phyloP scores from a whole-genome alignment of 768 basidiomycete species.

The Trametes cubensis region DNA sequence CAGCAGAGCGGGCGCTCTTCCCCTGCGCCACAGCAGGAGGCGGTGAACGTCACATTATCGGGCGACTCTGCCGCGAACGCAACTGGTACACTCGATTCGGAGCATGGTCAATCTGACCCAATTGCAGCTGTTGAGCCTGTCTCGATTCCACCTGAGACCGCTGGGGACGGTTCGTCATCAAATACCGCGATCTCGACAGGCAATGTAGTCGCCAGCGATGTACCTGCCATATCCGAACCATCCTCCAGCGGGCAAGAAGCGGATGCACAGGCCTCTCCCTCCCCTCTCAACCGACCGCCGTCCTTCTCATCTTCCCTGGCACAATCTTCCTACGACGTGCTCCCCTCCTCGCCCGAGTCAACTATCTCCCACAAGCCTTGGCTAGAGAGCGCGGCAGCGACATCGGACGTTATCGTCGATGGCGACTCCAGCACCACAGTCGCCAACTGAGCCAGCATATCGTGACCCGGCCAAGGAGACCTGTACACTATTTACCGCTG shows the following conservation, averaged over 20 bases:
- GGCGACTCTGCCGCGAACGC: slow-evolving; percentile 48
- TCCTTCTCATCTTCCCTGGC: slow-evolving; percentile 35
- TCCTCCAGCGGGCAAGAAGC: not conserved
- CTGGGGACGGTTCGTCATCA: not conserved
- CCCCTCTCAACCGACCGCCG: slow-evolving; percentile 7
- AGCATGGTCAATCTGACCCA: not conserved
- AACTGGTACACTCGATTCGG: slow-evolving; percentile 26
- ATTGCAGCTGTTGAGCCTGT: not conserved
- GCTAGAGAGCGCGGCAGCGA: slow-evolving; percentile 29
- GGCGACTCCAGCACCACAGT: slow-evolving; percentile 8
- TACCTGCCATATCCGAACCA: not conserved
- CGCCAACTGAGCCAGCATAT: not conserved
- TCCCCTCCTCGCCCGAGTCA: slow-evolving; percentile 51
- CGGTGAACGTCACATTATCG: not conserved
- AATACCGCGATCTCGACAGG: not conserved
- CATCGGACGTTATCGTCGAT: not conserved
- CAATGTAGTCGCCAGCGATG: not conserved
- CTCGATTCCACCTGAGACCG: not conserved
- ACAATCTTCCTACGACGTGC: slow-evolving; percentile 41
- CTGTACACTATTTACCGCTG: slow-evolving; percentile 19
- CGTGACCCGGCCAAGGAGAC: not conserved
- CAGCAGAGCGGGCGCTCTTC: slow-evolving; percentile 7
- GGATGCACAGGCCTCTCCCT: not conserved
- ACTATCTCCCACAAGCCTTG: slow-evolving; percentile 43
- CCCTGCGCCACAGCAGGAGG: slow-evolving; percentile 5